Conservation (phyloP, 805 yeast genomes). For the Priceomyces medius region DNA sequence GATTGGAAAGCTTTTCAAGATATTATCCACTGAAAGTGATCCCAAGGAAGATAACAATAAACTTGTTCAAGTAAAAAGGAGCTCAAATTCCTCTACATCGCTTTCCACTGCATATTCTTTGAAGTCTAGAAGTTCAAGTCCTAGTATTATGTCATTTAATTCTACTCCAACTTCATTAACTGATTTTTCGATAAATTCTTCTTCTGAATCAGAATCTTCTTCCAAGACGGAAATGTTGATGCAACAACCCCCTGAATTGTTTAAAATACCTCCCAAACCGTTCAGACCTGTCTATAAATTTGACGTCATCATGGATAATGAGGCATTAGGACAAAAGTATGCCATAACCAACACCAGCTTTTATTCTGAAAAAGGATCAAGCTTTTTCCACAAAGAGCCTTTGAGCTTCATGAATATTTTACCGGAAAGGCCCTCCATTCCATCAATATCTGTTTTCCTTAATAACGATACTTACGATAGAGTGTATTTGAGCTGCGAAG, state of each 20-base stretch:
- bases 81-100: constrained; percentile 37
- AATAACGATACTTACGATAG: constrained; percentile 29
- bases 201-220: constrained; percentile 27
- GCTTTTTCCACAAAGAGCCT: neutral
- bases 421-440: constrained; percentile 26
- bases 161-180: constrained; percentile 38
- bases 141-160: constrained; percentile 36
- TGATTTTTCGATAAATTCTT: constrained; percentile 32
- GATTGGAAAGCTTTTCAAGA: constrained; percentile 35
- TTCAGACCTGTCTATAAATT: constrained; percentile 47
- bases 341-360: constrained; percentile 17
- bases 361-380: constrained; percentile 5
- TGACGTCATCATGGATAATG: constrained; percentile 45
- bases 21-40: constrained; percentile 33
- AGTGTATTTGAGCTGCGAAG: constrained; percentile 32
- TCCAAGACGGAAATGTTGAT: constrained; percentile 8
- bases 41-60: neutral
- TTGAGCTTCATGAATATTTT: constrained; percentile 7
- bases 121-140: constrained; percentile 36
- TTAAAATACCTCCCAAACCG: constrained; percentile 44
- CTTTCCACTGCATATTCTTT: constrained; percentile 32
- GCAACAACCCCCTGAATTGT: constrained; percentile 35
- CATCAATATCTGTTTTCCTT: constrained; percentile 30
- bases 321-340: constrained; percentile 34
- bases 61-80: constrained; percentile 14